phyloP scores from a whole-genome alignment of 2,329 filamentous ascomycete genomes.

The Neofusicoccum kwambonambiense region DNA sequence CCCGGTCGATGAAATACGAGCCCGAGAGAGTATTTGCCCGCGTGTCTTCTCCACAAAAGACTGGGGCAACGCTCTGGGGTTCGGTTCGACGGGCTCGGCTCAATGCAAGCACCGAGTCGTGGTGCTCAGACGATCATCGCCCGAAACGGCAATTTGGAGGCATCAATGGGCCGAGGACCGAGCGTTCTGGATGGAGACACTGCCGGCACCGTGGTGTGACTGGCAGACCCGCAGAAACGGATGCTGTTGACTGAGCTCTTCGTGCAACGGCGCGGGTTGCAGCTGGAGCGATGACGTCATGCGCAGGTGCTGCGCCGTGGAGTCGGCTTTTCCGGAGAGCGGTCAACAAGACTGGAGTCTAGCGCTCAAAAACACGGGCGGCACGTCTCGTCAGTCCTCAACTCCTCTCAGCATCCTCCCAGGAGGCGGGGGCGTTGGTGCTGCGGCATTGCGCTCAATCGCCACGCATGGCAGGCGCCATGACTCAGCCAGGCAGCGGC shows the following conservation, averaged over 20 bases:
- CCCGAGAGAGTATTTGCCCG: background rate
- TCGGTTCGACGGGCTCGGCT: background rate
- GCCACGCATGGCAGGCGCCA: no score
- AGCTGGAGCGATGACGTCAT: background rate
- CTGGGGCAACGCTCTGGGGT: conserved; percentile 1
- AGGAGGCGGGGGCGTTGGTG: no score
- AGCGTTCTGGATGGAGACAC: background rate
- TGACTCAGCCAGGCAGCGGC: no score
- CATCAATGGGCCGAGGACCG: conserved; percentile 1
- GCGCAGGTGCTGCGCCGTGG: background rate
- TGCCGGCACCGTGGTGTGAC: background rate
- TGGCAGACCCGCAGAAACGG: background rate
- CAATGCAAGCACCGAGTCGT: background rate
- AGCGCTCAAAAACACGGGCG: no score
- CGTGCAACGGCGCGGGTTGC: no score
- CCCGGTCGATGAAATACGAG: background rate
- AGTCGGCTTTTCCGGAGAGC: background rate
- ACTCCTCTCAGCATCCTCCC: no score
- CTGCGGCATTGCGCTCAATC: no score
- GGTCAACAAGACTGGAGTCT: background rate
- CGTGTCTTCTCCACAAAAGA: conserved; percentile 11
- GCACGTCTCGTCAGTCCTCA: no score
- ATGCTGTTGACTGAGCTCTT: no score
- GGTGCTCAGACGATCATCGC: background rate
- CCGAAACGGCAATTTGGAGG: background rate